phyloP scores from a whole-genome alignment of 2,329 filamentous ascomycete species.

The Calonectria ilicicola region DNA sequence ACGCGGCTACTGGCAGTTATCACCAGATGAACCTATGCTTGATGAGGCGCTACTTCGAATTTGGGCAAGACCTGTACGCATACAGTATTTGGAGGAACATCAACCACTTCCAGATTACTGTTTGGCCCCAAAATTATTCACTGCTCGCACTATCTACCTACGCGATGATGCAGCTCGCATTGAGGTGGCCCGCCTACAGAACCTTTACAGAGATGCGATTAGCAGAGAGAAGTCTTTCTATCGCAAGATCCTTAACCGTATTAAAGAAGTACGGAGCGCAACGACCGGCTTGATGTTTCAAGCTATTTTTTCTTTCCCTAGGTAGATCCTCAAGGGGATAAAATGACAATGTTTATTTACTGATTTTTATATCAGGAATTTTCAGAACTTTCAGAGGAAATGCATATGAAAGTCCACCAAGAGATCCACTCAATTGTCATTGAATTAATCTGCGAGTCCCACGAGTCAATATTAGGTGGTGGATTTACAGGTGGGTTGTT shows the following conservation, averaged over 20 bases:
- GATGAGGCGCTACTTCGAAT: not conserved
- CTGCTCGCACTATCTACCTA: not conserved
- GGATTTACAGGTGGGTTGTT: not conserved
- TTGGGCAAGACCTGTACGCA: not conserved
- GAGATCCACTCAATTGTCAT: not conserved
- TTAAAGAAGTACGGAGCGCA: not conserved
- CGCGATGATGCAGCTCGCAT: not conserved
- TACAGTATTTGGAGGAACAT: not conserved
- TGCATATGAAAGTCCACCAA: not conserved
- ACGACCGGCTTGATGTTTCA: not conserved
- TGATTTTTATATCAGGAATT: not conserved
- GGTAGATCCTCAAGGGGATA: not conserved
- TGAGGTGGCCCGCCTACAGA: not conserved
- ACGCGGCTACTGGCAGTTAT: not conserved
- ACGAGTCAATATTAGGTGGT: not conserved
- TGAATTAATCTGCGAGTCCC: not conserved
- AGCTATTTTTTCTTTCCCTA: not conserved
- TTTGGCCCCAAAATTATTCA: not conserved
- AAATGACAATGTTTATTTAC: not conserved
- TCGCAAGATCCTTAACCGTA: not conserved
- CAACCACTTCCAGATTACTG: not conserved
- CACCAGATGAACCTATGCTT: not conserved
- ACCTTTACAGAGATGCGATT: not conserved
- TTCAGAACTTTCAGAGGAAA: not conserved
- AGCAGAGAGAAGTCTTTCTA: not conserved